Base-by-base conservation (phyloP, 2,329 filamentous ascomycete species). In the Lasiodiplodia sp. region DNA sequence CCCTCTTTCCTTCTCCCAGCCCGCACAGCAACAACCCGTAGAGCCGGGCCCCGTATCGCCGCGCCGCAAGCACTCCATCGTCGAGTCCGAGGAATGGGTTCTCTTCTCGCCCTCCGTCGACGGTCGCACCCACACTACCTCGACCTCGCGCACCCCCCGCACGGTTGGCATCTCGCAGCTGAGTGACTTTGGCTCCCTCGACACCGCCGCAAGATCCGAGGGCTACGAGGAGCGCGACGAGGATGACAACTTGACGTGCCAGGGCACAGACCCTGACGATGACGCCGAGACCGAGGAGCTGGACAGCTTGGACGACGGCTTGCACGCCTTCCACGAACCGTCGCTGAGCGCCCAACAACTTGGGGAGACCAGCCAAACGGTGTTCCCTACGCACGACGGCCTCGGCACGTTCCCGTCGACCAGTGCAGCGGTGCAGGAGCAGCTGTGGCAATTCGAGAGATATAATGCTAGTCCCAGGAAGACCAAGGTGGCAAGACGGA, bases 61-160 rank as follows among this genome's bases (percentile, higher is more conserved):
- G 44, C 79, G 79, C 62, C 77, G 75, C 58, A 81, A 83, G 72
- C 80, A 83, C 23, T 76, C 81, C 53, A 82, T 89, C 69, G 89
- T 92, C 70, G 91, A 94, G 72, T 91, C 92, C 14, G 91, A 96
- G 80, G 95, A 97, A 87, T 99, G 96, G 96, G 91, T 98, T 67
- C 88, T 99, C 72, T 99, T 99, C 84, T 92, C 94, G 8, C 83
- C 83, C 0, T 74, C 76, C n/a, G 77, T 80, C 11, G 73, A 75
- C n/a, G 93, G 93, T 1, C 86, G 90, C 65, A 92, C 90, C 55
- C 89, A 87, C 69, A 89, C 92, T 47, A 88, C 89, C 57, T 88
- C 78, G 78, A 92, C 79, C 75, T 87, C 82, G 83, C 89, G 80
- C 77, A 94, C 83, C 72, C 87, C 80, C 83, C 91, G 77, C 79